These are phyloP conservation scores for Gastrolobium bilobum DNA, from an alignment of 306 rosid genomes.

Conservation along the genomic window DNA sequence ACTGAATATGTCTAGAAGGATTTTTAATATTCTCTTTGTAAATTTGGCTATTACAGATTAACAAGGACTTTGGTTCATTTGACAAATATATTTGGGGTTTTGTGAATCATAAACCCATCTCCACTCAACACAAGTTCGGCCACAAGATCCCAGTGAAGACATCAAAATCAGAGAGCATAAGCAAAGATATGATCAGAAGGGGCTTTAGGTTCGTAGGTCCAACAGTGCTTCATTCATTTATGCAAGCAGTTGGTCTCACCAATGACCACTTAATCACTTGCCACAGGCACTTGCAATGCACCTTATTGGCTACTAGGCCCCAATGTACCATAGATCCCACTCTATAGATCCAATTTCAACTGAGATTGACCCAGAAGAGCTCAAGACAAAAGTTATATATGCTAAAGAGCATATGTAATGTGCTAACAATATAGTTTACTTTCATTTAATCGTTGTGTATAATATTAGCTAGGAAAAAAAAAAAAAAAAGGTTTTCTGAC, in stretches of 20 bases:
- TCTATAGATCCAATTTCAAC: constrained; percentile 46
- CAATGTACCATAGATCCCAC: constrained; percentile 38
- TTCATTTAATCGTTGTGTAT: constrained; percentile 56
- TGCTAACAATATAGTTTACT: constrained; percentile 61
- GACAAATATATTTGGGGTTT: constrained; percentile 90
- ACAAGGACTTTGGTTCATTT: constrained; percentile 80
- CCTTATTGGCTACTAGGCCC: constrained; percentile 52
- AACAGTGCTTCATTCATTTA: constrained; percentile 86
- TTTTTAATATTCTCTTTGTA: constrained; percentile 30
- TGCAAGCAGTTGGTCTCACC: constrained; percentile 96
- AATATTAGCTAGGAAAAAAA: constrained; percentile 51
- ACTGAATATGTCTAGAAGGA: neutral
- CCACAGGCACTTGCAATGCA: constrained; percentile 85
- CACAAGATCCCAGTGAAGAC: constrained; percentile 93
- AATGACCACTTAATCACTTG: constrained; percentile 90
- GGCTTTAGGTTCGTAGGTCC: constrained; percentile 96
- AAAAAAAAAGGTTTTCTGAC: constrained; percentile 37
- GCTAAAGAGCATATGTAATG: constrained; percentile 53
- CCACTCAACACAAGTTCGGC: constrained; percentile 86
- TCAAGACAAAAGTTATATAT: constrained; percentile 16
- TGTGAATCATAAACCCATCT: constrained; percentile 83
- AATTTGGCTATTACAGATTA: constrained; percentile 62
- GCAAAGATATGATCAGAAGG: constrained; percentile 93
- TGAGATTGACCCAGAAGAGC: constrained; percentile 37
- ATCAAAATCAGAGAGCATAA: constrained; percentile 92